Percentiles rank a stretch among this genome's conserved stretches.
Conservation (phyloP, 2,329 filamentous ascomycete genomes). For the Alternaria sp. region DNA sequence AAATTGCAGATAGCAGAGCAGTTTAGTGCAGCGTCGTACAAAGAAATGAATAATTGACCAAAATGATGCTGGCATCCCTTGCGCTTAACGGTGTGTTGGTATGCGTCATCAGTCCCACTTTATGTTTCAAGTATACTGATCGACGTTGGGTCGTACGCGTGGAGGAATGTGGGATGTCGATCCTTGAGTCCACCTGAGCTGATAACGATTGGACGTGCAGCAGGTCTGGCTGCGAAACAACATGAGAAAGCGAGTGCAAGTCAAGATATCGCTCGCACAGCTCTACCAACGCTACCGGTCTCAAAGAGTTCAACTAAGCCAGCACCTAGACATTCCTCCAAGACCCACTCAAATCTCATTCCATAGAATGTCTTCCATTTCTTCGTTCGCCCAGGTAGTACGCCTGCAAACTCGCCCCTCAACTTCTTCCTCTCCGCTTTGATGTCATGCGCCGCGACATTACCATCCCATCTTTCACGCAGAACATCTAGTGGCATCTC, state of each 20-base stretch:
- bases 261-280: constrained; percentile 52
- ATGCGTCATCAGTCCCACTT: not conserved
- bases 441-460: constrained; percentile 57
- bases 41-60: not conserved
- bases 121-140: not conserved
- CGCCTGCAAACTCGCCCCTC: constrained; percentile 63
- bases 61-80: not conserved
- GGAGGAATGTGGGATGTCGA: not conserved
- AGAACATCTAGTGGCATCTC: constrained; percentile 69
- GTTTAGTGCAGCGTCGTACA: not conserved
- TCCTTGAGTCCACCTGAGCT: not conserved
- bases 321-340: constrained; percentile 73
- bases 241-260: not conserved
- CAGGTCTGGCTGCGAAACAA: not conserved
- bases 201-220: not conserved
- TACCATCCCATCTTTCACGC: constrained; percentile 74
- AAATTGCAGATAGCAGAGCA: constrained; percentile 3
- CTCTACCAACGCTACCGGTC: constrained; percentile 74
- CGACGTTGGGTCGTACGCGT: not conserved
- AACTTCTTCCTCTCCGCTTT: constrained; percentile 57
- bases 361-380: constrained; percentile 77
- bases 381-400: constrained; percentile 66
- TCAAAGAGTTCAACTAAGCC: constrained; percentile 77
- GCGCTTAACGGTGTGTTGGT: not conserved
- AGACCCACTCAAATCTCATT: constrained; percentile 72